These are phyloP conservation scores for Mesembryanthemum crystallinum DNA, from an alignment of 148 eudicot species.

Conservation along the genomic window DNA sequence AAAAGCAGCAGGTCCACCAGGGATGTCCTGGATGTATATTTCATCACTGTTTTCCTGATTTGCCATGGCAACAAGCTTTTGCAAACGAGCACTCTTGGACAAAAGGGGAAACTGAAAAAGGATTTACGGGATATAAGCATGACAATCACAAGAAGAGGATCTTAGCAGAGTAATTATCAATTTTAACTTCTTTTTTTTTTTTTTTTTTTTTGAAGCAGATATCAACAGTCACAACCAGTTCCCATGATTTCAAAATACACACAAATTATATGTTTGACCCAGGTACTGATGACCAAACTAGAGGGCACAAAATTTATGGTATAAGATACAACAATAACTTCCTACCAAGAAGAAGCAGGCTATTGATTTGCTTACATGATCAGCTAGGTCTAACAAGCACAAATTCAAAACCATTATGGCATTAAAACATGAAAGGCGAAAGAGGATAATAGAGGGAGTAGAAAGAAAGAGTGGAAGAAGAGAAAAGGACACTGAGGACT, in stretches of 20 bases:
- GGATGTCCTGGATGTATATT: slow-evolving; percentile 61
- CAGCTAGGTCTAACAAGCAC: no score
- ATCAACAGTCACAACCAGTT: no score
- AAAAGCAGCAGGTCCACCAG: slow-evolving; percentile 84
- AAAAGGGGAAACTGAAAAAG: slow-evolving; percentile 69
- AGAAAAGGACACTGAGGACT: no score
- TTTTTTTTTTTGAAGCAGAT: no score
- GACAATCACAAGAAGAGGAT: not conserved
- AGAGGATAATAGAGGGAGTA: not conserved
- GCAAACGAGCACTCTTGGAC: slow-evolving; percentile 80
- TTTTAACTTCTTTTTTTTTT: no score
- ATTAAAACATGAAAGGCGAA: no score
- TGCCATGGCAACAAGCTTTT: slow-evolving; percentile 59
- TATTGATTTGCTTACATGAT: no score
- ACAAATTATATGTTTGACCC: not conserved
- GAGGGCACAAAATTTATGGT: no score
- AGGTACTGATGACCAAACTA: not conserved
- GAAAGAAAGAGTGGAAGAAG: no score
- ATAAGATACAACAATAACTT: no score
- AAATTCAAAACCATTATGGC: no score
- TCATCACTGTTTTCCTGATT: slow-evolving; percentile 56
- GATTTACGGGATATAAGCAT: slow-evolving; percentile 11
- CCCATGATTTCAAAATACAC: not conserved
- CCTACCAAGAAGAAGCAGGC: no score
- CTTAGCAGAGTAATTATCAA: not conserved